Evolutionary conservation across 441 rosid species (phyloP), one percentile per base, ranked within the genome.

Genomic region (Adansonia gregorii): DNA sequence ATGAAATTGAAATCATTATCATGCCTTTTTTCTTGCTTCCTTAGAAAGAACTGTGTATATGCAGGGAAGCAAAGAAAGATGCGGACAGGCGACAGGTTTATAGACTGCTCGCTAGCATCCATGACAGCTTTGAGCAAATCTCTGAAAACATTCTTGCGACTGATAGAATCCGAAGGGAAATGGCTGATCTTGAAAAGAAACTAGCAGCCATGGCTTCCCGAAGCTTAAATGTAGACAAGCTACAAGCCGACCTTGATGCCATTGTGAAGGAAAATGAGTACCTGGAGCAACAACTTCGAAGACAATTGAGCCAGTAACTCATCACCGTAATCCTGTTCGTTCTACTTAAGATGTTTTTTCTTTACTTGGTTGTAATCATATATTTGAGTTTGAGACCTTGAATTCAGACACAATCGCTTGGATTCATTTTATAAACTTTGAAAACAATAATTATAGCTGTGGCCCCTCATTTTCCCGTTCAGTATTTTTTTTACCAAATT

Each of bases 31-130:
- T 51, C 2, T 12, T 10, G 12, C 3, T 12, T 12, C 73, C 59
- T 49, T 71, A 75, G 61, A 52, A 72, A 41, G 54, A 68, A 43
- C 2, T 54, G 51, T 64, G 8, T 75, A 43, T 11, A 4, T 51
- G 65, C 90, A 93, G 98, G 85, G 97, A 90, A 85, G 91, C 93
- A 76, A 95, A 89, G 83, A 93, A 88, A 78, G 93, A 93, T 72
- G 82, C 85, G 9, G 88, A 80, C 6, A 87, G 90, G 31, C 87
- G 90, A 73, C 92, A 90, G 81, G 95, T 90, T 24, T 93, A 91
- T 84, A 86, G 86, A 83, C 93, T 87, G 15, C 89, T 95, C 68
- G 86, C 93, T 1, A 89, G 91, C 82, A 82, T 90, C 61, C 98
- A 93, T n/a, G 90, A 89, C 66, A 90, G 85, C 68, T 95, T 95